A percentile compares a stretch with the other conserved stretches of the same genome.
These are phyloP conservation scores for Zygosaccharomyces pseudorouxii DNA, from an alignment of 805 yeast genomes.

Conservation along the genomic window DNA sequence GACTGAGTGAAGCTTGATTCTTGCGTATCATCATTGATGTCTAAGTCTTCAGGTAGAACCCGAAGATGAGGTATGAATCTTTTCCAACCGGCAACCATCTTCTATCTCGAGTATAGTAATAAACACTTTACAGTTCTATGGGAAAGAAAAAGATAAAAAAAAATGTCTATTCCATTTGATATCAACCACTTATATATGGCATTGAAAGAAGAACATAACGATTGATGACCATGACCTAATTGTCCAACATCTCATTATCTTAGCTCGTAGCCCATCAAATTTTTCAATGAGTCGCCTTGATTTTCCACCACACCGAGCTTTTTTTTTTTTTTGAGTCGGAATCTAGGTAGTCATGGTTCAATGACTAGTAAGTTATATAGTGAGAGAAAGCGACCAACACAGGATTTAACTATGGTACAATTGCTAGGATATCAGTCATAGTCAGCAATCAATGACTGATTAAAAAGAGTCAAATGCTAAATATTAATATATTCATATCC, in stretches of 20 bases:
- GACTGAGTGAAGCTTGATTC: constrained; percentile 6
- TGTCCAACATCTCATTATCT: constrained; percentile 3
- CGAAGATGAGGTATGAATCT: constrained; percentile 28
- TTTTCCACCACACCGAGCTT: neutral
- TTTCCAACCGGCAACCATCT: constrained; percentile 15
- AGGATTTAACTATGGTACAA: neutral
- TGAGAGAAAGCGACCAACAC: neutral
- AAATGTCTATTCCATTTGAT: neutral
- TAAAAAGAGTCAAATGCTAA: neutral
- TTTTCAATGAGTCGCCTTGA: neutral
- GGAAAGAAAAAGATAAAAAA: neutral
- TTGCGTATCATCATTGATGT: neutral
- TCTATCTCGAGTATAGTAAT: neutral
- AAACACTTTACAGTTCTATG: neutral
- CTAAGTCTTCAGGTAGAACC: constrained; percentile 20
- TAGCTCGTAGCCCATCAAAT: neutral
- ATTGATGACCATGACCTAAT: constrained; percentile 14
- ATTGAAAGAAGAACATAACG: neutral
- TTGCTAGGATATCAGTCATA: neutral
- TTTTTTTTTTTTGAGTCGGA: neutral
- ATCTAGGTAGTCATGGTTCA: constrained; percentile 1
- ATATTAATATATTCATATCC: neutral
- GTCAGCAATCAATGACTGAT: neutral
- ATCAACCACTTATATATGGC: neutral
- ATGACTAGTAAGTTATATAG: constrained; percentile 1